Conservation (phyloP, 1,284 basidiomycete species). For the Marasmius sp. region DNA sequence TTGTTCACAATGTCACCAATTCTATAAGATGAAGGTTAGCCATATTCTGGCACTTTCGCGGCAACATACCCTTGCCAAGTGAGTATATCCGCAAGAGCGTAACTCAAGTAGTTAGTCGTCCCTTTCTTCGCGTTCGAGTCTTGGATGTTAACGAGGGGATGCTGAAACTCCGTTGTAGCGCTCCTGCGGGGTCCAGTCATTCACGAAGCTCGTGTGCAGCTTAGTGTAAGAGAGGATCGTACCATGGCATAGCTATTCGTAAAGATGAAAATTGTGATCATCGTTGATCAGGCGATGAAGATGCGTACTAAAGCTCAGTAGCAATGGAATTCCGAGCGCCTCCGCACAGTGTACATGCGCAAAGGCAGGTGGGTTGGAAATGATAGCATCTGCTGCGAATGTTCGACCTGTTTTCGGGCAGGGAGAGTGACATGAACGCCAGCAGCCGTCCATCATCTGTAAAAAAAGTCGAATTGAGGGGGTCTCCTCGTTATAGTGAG, state of each 20-base stretch:
- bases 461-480: too few relatives aligned
- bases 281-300: neutral
- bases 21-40: slow-evolving; percentile 28
- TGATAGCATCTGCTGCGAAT: slow-evolving; percentile 64
- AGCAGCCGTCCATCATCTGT: slow-evolving; percentile 61
- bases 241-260: slow-evolving; percentile 67
- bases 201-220: neutral
- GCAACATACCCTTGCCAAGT: slow-evolving; percentile 56
- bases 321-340: slow-evolving; percentile 58
- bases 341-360: slow-evolving; percentile 67
- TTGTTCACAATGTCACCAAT: slow-evolving; percentile 61
- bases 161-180: slow-evolving; percentile 61
- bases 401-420: slow-evolving; percentile 39
- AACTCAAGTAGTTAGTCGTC: slow-evolving; percentile 58
- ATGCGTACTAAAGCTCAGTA: slow-evolving; percentile 56
- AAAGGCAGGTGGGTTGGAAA: slow-evolving; percentile 65
- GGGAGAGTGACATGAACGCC: slow-evolving; percentile 50
- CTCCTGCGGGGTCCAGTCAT: slow-evolving; percentile 29
- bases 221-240: neutral
- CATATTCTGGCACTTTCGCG: slow-evolving; percentile 5
- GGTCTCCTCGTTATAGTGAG: too few relatives aligned
- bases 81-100: slow-evolving; percentile 52
- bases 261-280: neutral
- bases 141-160: slow-evolving; percentile 61
- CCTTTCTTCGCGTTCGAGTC: slow-evolving; percentile 49